A percentile compares a stretch with the other conserved stretches of the same genome.
phyloP scores from a whole-genome alignment of 306 rosid species.

The Fragaria iinumae region DNA sequence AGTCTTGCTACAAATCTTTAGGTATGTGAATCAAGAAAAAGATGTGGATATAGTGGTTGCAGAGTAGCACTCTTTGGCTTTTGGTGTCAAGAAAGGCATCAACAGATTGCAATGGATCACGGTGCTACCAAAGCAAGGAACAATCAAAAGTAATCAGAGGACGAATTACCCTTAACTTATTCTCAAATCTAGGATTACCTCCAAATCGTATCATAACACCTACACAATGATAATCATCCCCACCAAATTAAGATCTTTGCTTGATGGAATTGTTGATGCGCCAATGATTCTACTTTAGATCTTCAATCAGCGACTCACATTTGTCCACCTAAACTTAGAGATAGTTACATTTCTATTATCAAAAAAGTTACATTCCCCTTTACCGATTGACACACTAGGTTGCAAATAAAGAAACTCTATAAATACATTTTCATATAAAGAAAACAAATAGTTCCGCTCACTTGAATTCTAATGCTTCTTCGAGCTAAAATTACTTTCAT shows the following conservation, averaged over 20 bases:
- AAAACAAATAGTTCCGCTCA: not conserved
- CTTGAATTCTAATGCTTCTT: not conserved
- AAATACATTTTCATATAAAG: not conserved
- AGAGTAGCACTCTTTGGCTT: constrained; percentile 5
- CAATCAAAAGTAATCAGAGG: not conserved
- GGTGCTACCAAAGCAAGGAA: constrained; percentile 3
- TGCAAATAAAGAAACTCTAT: not conserved
- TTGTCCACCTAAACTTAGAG: not conserved
- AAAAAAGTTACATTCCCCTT: no score
- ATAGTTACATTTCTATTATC: not conserved
- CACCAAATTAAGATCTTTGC: constrained; percentile 2
- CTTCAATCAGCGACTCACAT: not conserved
- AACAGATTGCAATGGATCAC: constrained; percentile 1
- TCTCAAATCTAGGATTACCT: not conserved
- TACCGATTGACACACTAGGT: not conserved
- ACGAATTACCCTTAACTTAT: not conserved
- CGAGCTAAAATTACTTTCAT: not conserved
- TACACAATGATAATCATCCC: not conserved
- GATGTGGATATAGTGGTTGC: not conserved
- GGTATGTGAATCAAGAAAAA: constrained; percentile 1
- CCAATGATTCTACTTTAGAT: not conserved
- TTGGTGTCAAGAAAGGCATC: constrained; percentile 15
- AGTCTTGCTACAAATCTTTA: not conserved
- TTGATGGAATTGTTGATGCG: not conserved
- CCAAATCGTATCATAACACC: not conserved